These are phyloP conservation scores for Neobulgaria alba DNA, from an alignment of 2,329 filamentous ascomycete genomes.

Conservation along the genomic window DNA sequence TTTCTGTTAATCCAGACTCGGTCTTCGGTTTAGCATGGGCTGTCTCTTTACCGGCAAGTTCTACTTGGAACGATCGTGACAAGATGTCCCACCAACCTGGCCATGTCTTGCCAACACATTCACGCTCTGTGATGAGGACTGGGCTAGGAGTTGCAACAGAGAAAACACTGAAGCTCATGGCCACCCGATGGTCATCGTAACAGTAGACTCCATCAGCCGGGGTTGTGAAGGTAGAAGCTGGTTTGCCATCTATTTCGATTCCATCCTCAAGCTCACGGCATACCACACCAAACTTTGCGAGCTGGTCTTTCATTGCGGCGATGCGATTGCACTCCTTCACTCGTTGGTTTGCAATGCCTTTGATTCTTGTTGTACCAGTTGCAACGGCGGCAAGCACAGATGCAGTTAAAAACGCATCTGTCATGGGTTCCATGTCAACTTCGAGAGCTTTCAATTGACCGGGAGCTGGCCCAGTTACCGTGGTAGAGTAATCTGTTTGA, in stretches of 20 bases:
- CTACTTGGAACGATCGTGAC: conserved; percentile 66
- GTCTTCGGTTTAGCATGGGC: conserved; percentile 31
- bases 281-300: conserved; percentile 84
- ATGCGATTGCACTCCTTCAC: conserved; percentile 99
- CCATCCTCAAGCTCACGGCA: conserved; percentile 89
- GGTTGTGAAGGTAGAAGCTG: conserved; percentile 39
- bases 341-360: conserved; percentile 92
- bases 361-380: conserved; percentile 73
- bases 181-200: conserved; percentile 95
- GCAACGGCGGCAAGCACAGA: conserved; percentile 89
- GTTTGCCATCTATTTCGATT: conserved; percentile 60
- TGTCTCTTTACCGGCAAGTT: conserved; percentile 60
- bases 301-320: conserved; percentile 85
- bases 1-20: conserved; percentile 35
- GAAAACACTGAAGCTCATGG: conserved; percentile 96
- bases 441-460: conserved; percentile 71
- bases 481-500: conserved; percentile 79
- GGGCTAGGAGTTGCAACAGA: conserved; percentile 61
- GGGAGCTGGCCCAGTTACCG: conserved; percentile 75
- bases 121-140: conserved; percentile 75
- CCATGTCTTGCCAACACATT: conserved; percentile 97
- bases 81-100: conserved; percentile 97
- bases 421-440: conserved; percentile 99
- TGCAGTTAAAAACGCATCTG: conserved; percentile 92
- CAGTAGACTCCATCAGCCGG: conserved; percentile 70